Evolutionary conservation across 441 rosid genomes (phyloP).

Genomic region (Adansonia grandidieri): DNA sequence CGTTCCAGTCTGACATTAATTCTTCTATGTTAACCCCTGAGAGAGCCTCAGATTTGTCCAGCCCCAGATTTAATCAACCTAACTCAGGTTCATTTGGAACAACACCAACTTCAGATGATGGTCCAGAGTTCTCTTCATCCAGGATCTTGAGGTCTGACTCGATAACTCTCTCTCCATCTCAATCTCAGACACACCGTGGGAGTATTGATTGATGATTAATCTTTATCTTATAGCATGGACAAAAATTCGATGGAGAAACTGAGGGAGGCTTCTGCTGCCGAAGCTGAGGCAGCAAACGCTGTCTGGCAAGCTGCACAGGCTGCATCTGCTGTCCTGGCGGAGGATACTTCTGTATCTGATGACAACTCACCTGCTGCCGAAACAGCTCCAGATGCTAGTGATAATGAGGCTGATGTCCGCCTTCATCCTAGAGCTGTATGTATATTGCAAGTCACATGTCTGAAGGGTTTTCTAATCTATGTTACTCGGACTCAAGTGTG

Average conservation of each 20-base stretch:
- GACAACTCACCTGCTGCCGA: constrained; percentile 74
- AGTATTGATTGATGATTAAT: constrained; percentile 16
- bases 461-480: constrained; percentile 19
- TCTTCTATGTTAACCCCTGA: constrained; percentile 72
- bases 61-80: constrained; percentile 51
- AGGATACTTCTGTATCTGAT: constrained; percentile 76
- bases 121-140: constrained; percentile 43
- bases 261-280: constrained; percentile 97
- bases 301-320: constrained; percentile 97
- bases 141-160: constrained; percentile 64
- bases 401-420: constrained; percentile 85
- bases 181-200: neutral
- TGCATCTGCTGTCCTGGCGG: constrained; percentile 61
- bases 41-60: constrained; percentile 59
- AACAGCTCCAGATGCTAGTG: constrained; percentile 67
- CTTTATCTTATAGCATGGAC: constrained; percentile 65
- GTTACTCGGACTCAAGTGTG: no score
- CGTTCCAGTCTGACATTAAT: constrained; percentile 69
- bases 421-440: constrained; percentile 99
- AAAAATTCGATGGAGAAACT: constrained; percentile 83
- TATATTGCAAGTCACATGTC: constrained; percentile 29
- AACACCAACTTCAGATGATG: constrained; percentile 47
- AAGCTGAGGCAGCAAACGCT: constrained; percentile 94
- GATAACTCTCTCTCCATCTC: neutral
- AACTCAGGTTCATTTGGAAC: constrained; percentile 46